Evolutionary conservation across 2,329 filamentous ascomycete genomes (phyloP), one percentile per base, ranked within the genome.

Genomic region (Microcyclospora tardicrescens): DNA sequence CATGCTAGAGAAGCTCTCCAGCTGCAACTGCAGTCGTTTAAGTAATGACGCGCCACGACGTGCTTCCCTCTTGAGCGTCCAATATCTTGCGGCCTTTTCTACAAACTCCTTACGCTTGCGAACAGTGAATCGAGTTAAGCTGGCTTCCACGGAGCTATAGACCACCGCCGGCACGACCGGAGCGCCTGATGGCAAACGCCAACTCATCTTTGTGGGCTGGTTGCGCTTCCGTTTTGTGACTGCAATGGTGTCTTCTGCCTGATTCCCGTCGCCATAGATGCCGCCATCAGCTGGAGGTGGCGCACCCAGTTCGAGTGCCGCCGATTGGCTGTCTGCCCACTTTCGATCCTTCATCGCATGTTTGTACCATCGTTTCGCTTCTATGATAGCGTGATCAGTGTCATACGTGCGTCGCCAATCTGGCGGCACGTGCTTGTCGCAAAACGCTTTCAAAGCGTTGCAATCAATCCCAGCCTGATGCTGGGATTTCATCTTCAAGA

Each of bases 1-100:
- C 81, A 95, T 94, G 0, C 86, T 94, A 6, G 89, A 89, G 60
- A 96, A 98, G 0, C 85, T 84, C 60, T 96, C 89, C 72, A 95
- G 82, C 60, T 95, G 87, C 41, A 96, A 66, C 59, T 98, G 91
- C 14, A 98, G 70, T 28, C 91, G 78, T 63, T 96, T 96, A 43
- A 98, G 72, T 39, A 98, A 69, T 3, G 91, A 85, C 24, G 91
- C 91, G 34, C 91, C 91, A 42, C 91, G 75, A 28, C 91, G 78
- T 44, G 89, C 84, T 60, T 98, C 91, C 40, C 91, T 77, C 65
- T 98, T 98, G 46, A 98, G 63, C 0, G 91, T 96, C 91, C 91
- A 98, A 62, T 96, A 98, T 51, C 85, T 86, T 64, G 89, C 96
- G 2, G 84, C 84, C 60, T 95, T 89, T 41, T 85, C 81, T 2